Base-by-base conservation (phyloP, 2,329 filamentous ascomycete species). In the Colletotrichum musicola region DNA sequence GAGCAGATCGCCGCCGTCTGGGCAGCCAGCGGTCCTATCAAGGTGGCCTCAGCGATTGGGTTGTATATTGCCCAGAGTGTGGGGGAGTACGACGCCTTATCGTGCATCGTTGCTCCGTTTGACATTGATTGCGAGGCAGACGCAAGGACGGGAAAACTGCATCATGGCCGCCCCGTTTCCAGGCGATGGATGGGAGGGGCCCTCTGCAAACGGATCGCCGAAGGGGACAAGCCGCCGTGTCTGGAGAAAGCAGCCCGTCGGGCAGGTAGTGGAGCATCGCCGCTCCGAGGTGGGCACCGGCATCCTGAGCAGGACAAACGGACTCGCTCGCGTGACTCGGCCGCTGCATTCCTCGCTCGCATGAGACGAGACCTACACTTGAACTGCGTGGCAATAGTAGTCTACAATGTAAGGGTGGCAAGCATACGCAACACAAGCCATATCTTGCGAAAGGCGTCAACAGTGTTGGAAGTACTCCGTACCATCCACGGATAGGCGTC, bases 91-190 rank as follows among this genome's bases (percentile, higher is more conserved):
- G 61, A 30, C 40, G 66, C 66, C 68, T 73, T 73, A 72, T 74
- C 72, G 70, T 22, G 38, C 46, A 58, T 61, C 47, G 44, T 42
- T 40, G 56, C 42, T 53, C 42, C 49, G 70, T 75, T 72, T 73
- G 72, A 73, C 72, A 72, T 73, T 75, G 70, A 74, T 74, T 74
- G 68, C 42, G 4, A 9, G 30, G 13, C 4, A 38, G 22, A 20
- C 18, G 10, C n/a, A 27, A 9, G 53, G 53, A 51, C 46, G 38
- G 64, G 64, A 50, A 40, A 64, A 35, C 42, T 30, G 38, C 40
- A 9, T 54, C 50, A 35, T 20, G 10, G 12, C 30, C n/a, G 30
- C 20, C 6, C 25, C 30, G 50, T 54, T 53, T 35, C 50, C 18
- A 35, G 30, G 30, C 30, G 30, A 35, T 7, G 30, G 10, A 35